Evolutionary conservation across 1,284 basidiomycete genomes (phyloP).

Genomic region (Melanopsichium pennsylvanicum): DNA sequence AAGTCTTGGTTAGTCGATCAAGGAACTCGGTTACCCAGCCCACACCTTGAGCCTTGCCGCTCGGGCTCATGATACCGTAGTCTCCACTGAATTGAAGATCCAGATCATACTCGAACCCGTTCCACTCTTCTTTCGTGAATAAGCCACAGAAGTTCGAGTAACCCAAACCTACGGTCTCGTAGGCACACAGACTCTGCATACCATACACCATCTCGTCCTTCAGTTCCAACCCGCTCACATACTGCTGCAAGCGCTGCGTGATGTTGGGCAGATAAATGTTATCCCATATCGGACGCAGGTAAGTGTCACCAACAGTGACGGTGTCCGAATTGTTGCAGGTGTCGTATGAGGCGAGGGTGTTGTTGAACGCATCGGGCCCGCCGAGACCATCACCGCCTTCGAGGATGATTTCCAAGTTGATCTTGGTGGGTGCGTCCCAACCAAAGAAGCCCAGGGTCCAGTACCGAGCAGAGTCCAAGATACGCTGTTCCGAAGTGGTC

Average conservation of each 20-base stretch:
- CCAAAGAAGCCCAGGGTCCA: conserved; percentile 65
- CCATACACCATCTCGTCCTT: conserved; percentile 56
- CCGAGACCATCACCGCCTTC: conserved; percentile 42
- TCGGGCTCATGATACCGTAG: conserved; percentile 80
- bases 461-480: conserved; percentile 85
- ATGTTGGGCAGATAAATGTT: conserved; percentile 57
- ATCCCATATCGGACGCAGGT: conserved; percentile 67
- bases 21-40: conserved; percentile 73
- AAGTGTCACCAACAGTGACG: conserved; percentile 71
- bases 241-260: conserved; percentile 50
- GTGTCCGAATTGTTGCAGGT: conserved; percentile 71
- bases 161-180: conserved; percentile 56
- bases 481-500: conserved; percentile 71
- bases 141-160: conserved; percentile 77
- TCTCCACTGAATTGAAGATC: conserved; percentile 66
- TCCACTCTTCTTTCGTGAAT: conserved; percentile 87
- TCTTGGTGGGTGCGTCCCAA: conserved; percentile 44
- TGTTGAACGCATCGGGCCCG: conserved; percentile 73
- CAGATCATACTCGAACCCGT: conserved; percentile 78
- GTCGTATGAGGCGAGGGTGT: conserved; percentile 78
- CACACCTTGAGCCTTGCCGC: conserved; percentile 79
- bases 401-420: conserved; percentile 60
- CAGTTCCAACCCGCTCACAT: conserved; percentile 66
- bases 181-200: conserved; percentile 66
- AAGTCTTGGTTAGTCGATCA: conserved; percentile 46